Conservation (phyloP, 2,329 filamentous ascomycete genomes). For the Grosmannia serpens region DNA sequence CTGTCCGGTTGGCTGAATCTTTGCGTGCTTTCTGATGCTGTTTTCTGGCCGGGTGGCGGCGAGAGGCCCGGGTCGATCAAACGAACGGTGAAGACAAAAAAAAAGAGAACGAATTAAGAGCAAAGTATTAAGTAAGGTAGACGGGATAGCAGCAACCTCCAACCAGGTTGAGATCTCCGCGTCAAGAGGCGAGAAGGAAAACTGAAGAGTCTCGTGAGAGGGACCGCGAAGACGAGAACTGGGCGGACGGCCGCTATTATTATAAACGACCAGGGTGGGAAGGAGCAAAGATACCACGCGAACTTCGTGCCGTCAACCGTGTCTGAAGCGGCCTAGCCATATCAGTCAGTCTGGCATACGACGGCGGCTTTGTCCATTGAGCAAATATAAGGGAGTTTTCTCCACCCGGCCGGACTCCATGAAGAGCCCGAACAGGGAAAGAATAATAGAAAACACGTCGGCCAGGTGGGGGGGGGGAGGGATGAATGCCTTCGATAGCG, state of each 20-base stretch:
- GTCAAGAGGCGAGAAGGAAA: neutral
- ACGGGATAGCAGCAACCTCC: neutral
- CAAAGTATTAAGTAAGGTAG: neutral
- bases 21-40: neutral
- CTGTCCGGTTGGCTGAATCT: too few relatives aligned
- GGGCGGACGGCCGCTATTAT: neutral
- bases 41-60: too few relatives aligned
- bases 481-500: neutral
- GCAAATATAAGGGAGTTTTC: neutral
- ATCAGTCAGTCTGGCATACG: neutral
- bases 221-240: neutral
- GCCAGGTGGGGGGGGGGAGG: neutral
- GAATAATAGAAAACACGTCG: neutral
- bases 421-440: conserved; percentile 3
- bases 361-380: neutral
- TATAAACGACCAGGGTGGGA: neutral
- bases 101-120: neutral
- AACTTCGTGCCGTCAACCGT: neutral
- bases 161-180: neutral
- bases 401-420: neutral
- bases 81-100: neutral
- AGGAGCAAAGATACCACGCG: neutral
- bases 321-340: neutral
- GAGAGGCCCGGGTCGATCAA: neutral
- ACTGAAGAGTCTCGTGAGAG: neutral